Base-by-base conservation (phyloP, 768 basidiomycete species). In the Tephrocybe sp. region DNA sequence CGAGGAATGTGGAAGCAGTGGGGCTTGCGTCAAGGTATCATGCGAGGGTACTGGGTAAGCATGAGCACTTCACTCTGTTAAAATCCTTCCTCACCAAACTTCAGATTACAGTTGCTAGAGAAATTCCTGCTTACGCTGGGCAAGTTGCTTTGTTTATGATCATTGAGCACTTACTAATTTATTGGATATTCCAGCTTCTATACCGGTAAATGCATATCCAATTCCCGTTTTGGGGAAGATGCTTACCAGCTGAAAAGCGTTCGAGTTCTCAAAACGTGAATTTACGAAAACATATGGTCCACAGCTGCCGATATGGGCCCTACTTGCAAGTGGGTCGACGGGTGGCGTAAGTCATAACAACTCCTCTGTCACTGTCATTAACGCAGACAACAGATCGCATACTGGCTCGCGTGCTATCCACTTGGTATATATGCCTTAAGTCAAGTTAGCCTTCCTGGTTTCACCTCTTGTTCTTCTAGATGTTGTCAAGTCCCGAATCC, bases 71-170 rank as follows among this genome's bases (percentile, higher is more conserved):
- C 34, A 16, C 11, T 11, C 16, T 16, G 10, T 12, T 9, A 8
- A 15, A 24, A 3, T n/a, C 22, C n/a, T 24, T 8, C 13, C 38
- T 22, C 30, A 33, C 12, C n/a, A 8, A 6, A 19, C n/a, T 19
- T 27, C 23, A 94, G 93, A 77, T 93, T 11, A 98, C 97, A 0
- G 82, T 97, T 16, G 83, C 84, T 0, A 77, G 94, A 57, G 97
- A 99, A 67, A 93, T 98, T 29, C 97, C 97, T 2, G 95, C 94
- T 8, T 97, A 97, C 63, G 94, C 94, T 25, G 93, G 89, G 83
- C 88, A 57, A 52, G 81, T 73, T 11, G 23, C 23, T 1, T 30
- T 13, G 7, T 29, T 29, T 24, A 15, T 22, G 15, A 11, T 40
- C 18, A 6, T 45, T 15, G 21, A 12, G 18, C 18, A 16, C 4